Evolutionary conservation across 257 asterid genomes (phyloP).

Genomic region (Solanum paucissectum): DNA sequence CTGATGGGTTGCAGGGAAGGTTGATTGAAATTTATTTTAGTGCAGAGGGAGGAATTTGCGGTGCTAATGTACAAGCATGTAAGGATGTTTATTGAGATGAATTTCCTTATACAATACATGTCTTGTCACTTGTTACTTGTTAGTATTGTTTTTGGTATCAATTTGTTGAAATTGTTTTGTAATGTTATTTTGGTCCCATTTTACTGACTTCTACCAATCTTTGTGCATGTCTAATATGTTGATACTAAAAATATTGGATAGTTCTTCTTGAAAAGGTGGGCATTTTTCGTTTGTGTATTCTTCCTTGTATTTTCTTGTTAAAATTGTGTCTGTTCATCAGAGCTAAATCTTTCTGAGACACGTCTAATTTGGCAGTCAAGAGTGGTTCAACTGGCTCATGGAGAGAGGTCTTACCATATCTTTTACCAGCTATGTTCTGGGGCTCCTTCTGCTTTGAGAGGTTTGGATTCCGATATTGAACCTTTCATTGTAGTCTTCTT

Average conservation of each 20-base stretch:
- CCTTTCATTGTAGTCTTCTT: background rate
- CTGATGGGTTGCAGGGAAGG: slow-evolving; percentile 61
- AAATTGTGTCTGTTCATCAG: background rate
- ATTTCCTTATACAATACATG: background rate
- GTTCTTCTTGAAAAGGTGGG: slow-evolving; percentile 94
- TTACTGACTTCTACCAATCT: slow-evolving; percentile 1
- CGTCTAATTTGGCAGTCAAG: slow-evolving; percentile 55
- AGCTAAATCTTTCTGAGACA: background rate
- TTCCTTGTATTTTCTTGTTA: slow-evolving; percentile 6
- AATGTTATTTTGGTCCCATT: background rate
- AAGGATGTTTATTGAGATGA: slow-evolving; percentile 22
- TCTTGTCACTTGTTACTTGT: background rate
- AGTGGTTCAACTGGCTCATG: slow-evolving; percentile 69
- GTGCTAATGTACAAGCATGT: slow-evolving; percentile 85
- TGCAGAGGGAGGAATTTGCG: slow-evolving; percentile 55
- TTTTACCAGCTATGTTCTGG: slow-evolving; percentile 95
- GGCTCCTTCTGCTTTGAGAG: slow-evolving; percentile 69
- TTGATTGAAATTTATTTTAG: slow-evolving; percentile 64
- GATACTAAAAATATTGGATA: slow-evolving; percentile 24
- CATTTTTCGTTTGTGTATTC: slow-evolving; percentile 3
- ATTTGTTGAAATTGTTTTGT: background rate
- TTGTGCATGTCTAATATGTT: slow-evolving; percentile 22
- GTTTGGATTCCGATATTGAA: slow-evolving; percentile 9
- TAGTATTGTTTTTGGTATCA: background rate
- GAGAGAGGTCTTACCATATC: slow-evolving; percentile 86